These are phyloP conservation scores for Trichosporon asahii DNA, from an alignment of 1,284 basidiomycete genomes.

Conservation along the genomic window DNA sequence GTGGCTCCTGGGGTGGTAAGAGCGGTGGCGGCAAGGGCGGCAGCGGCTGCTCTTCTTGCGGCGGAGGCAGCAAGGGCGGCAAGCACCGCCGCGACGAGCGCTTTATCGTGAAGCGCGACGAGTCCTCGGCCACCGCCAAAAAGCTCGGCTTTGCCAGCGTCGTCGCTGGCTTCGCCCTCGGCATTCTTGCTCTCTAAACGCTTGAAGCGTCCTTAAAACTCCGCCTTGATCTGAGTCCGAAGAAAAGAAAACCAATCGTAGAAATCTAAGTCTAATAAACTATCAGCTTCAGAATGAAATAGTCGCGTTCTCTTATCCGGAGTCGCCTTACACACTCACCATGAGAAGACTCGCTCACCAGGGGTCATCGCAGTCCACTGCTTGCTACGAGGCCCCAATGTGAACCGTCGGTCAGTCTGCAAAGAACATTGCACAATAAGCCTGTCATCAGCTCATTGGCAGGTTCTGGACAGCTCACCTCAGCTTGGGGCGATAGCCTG, in stretches of 20 bases:
- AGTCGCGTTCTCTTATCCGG: background rate
- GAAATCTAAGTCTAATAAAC: background rate
- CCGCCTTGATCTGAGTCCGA: too few species aligned
- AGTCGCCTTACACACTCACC: background rate
- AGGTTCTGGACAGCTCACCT: too few species aligned
- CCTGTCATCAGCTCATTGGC: too few species aligned
- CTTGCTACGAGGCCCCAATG: too few species aligned
- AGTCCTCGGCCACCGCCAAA: background rate
- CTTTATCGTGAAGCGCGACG: background rate
- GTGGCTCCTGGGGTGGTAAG: background rate
- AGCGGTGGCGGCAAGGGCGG: background rate
- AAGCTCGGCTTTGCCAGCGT: background rate
- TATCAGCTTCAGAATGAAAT: background rate
- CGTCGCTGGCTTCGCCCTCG: background rate
- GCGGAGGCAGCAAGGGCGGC: background rate
- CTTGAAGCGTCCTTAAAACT: background rate
- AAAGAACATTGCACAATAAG: too few species aligned
- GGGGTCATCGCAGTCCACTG: too few species aligned
- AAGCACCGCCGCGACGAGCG: background rate
- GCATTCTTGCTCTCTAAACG: background rate
- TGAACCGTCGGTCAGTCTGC: too few species aligned
- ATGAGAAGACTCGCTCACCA: background rate
- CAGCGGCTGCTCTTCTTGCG: background rate
- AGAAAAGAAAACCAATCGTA: background rate
- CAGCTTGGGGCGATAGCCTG: too few species aligned